Percentiles rank a stretch among this genome's conserved stretches.
Conservation (phyloP, 371 early-diverging fungal species). For the Coemansia linderi region DNA sequence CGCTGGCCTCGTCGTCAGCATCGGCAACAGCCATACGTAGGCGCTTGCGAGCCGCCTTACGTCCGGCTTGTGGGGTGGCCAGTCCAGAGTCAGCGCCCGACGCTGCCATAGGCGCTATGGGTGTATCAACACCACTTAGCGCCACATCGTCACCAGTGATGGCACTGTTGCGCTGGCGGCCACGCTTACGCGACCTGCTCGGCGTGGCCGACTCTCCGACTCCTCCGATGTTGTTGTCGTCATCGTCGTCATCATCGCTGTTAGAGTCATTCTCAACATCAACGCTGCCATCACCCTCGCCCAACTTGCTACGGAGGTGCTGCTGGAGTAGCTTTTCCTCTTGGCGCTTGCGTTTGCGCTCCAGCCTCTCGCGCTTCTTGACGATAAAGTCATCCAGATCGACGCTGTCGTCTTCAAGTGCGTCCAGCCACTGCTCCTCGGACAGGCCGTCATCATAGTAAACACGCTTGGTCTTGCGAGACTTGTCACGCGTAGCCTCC, state of each 20-base stretch:
- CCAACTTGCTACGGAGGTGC: slow-evolving; percentile 29
- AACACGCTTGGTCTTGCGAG: slow-evolving; percentile 75
- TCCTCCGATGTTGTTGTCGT: slow-evolving; percentile 2
- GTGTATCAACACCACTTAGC: background rate
- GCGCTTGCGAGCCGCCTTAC: slow-evolving; percentile 23
- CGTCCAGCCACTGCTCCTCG: slow-evolving; percentile 90
- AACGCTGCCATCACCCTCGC: slow-evolving; percentile 15
- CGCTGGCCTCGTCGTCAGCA: slow-evolving; percentile 10
- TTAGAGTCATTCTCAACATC: slow-evolving; percentile 5
- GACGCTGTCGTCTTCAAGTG: slow-evolving; percentile 60
- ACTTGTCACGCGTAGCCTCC: slow-evolving; percentile 62
- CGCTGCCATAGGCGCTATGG: background rate
- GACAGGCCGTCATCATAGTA: slow-evolving; percentile 91
- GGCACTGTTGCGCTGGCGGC: slow-evolving; percentile 14
- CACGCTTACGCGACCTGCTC: slow-evolving; percentile 21
- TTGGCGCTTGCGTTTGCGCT: slow-evolving; percentile 31
- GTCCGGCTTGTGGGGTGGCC: slow-evolving; percentile 17
- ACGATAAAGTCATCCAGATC: slow-evolving; percentile 66
- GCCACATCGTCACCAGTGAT: slow-evolving; percentile 7
- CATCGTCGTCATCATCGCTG: slow-evolving; percentile 11
- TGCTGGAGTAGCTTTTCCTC: slow-evolving; percentile 29
- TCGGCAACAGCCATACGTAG: slow-evolving; percentile 19
- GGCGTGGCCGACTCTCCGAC: background rate
- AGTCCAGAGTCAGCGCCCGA: slow-evolving; percentile 18
- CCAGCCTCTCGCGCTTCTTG: slow-evolving; percentile 60